Evolutionary conservation across 192 early-diverging fungal genomes (phyloP).

Genomic region (Backusella circina): DNA sequence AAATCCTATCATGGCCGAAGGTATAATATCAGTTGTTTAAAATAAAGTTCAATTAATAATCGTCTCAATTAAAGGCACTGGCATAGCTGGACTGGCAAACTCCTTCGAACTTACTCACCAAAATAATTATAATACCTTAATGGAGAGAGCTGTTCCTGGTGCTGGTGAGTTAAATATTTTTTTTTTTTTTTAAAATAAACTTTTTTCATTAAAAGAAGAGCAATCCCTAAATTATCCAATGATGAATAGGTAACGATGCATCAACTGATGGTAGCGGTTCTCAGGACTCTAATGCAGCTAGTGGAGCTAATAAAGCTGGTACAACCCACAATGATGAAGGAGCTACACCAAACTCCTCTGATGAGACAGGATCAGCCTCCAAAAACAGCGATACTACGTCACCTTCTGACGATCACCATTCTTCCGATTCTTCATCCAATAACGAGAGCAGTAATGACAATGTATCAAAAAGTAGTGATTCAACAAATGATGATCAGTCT

Average conservation of each 20-base stretch:
- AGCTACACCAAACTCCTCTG: neutral
- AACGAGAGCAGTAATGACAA: neutral
- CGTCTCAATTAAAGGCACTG: neutral
- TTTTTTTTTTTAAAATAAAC: neutral
- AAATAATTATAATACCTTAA: neutral
- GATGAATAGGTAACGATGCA: neutral
- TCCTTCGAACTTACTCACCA: neutral
- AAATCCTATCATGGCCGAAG: neutral
- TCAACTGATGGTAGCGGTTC: neutral
- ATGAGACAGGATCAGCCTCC: neutral
- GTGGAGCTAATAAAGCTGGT: neutral
- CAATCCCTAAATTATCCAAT: neutral
- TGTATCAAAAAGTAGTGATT: neutral
- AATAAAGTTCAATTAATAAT: neutral
- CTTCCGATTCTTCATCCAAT: neutral
- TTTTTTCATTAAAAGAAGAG: neutral
- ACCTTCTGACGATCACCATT: neutral
- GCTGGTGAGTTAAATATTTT: neutral
- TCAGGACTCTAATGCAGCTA: neutral
- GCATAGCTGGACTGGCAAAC: neutral
- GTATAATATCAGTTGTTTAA: neutral
- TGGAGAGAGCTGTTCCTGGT: constrained; percentile 2
- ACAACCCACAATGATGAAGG: neutral
- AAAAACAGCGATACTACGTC: neutral
- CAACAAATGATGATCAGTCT: neutral